phyloP scores from a whole-genome alignment of 192 early-diverging fungal species.

The Coemansia sp. region DNA sequence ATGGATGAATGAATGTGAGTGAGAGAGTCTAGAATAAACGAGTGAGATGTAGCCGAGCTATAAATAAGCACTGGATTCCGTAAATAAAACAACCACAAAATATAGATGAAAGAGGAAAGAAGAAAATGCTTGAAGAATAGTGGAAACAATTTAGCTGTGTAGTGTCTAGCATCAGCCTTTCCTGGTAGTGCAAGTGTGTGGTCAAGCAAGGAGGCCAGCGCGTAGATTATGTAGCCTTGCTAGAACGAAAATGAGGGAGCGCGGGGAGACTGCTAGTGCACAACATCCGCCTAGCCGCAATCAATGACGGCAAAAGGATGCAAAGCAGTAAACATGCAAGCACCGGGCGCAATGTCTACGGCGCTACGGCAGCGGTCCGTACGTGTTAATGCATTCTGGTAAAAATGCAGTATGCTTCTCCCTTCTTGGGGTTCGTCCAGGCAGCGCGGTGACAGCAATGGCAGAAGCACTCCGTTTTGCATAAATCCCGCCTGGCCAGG shows the following conservation, averaged over 20 bases:
- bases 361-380: neutral
- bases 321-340: constrained; percentile 15
- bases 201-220: neutral
- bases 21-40: constrained; percentile 6
- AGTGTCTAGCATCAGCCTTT: neutral
- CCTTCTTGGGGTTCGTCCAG: constrained; percentile 8
- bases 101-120: constrained; percentile 12
- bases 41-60: constrained; percentile 3
- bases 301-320: neutral
- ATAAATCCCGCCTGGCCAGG: neutral
- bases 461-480: neutral
- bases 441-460: neutral
- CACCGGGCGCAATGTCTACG: constrained; percentile 9
- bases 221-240: neutral
- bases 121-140: constrained; percentile 23
- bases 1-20: constrained; percentile 8
- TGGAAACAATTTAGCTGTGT: neutral
- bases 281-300: neutral
- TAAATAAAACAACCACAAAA: constrained; percentile 8
- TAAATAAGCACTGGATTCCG: constrained; percentile 11
- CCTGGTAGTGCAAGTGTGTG: neutral
- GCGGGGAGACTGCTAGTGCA: neutral
- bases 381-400: constrained; percentile 21
- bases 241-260: neutral
- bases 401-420: constrained; percentile 20